These are phyloP conservation scores for Penicillium parvum DNA, from an alignment of 495 filamentous ascomycete genomes.

Conservation along the genomic window DNA sequence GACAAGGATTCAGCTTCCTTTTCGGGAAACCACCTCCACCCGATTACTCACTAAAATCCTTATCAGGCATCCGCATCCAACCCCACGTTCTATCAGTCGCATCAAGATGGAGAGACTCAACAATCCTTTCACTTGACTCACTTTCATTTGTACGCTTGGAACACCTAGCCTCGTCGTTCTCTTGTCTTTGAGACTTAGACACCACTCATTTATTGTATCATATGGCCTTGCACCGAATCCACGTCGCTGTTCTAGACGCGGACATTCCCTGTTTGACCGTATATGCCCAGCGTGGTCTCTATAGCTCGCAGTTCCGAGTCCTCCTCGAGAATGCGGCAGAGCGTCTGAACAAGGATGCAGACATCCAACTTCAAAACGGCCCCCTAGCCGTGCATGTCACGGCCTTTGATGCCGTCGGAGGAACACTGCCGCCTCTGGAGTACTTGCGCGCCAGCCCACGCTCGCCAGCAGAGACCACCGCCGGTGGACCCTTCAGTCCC, in stretches of 20 bases:
- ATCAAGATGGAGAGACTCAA: background rate
- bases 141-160: background rate
- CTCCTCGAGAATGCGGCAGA: conserved; percentile 32
- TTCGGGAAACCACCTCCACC: conserved; percentile 14
- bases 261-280: conserved; percentile 36
- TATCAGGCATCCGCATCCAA: conserved; percentile 20
- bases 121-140: background rate
- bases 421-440: conserved; percentile 26
- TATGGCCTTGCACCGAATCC: conserved; percentile 24
- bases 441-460: conserved; percentile 20
- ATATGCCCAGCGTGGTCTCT: conserved; percentile 33
- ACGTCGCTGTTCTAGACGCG: conserved; percentile 41
- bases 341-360: conserved; percentile 21
- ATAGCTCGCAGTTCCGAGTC: conserved; percentile 34
- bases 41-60: conserved; percentile 15
- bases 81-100: conserved; percentile 6
- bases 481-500: conserved; percentile 11
- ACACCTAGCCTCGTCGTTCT: background rate
- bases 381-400: conserved; percentile 28
- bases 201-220: too few relatives aligned
- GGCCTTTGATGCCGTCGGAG: conserved; percentile 37
- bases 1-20: conserved; percentile 16
- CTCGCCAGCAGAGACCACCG: conserved; percentile 3
- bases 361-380: conserved; percentile 7
- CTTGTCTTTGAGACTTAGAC: too few relatives aligned